Conservation (phyloP, 1,284 basidiomycete genomes). For the Stereum hirsutum region DNA sequence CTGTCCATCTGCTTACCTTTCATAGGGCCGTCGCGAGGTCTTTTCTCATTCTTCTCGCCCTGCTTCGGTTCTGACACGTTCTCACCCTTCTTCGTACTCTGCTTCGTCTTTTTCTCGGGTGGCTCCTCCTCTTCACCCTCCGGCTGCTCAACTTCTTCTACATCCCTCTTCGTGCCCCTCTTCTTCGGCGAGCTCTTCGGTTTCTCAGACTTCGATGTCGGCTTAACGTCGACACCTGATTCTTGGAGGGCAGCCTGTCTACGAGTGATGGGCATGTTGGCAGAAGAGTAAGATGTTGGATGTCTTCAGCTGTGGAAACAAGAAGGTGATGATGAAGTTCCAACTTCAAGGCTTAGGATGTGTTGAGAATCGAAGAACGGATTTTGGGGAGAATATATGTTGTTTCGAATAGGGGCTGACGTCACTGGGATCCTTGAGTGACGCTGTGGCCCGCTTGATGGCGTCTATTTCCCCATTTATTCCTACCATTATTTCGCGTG, state of each 20-base stretch:
- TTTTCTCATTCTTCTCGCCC: slow-evolving; percentile 6
- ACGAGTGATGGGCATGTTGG: slow-evolving; percentile 23
- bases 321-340: no score
- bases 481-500: no score
- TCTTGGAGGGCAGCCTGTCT: slow-evolving; percentile 20
- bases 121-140: slow-evolving; percentile 8
- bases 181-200: slow-evolving; percentile 9
- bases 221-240: slow-evolving; percentile 6
- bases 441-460: no score
- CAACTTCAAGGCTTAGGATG: no score
- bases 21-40: background rate
- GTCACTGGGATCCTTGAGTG: no score
- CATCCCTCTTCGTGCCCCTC: slow-evolving; percentile 11
- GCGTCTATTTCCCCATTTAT: no score
- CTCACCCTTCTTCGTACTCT: slow-evolving; percentile 1
- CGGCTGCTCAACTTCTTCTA: slow-evolving; percentile 1
- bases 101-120: slow-evolving; percentile 14
- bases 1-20: background rate
- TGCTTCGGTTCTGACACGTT: slow-evolving; percentile 3
- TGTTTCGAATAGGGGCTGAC: no score
- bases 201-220: slow-evolving; percentile 6
- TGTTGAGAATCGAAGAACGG: no score
- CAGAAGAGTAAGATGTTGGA: no score
- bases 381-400: no score
- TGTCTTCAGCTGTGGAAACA: no score